Percentiles rank a stretch among this genome's conserved stretches.
Evolutionary conservation across 2,329 filamentous ascomycete species (phyloP).

Genomic region (Aspergillus oerlinghausenensis): DNA sequence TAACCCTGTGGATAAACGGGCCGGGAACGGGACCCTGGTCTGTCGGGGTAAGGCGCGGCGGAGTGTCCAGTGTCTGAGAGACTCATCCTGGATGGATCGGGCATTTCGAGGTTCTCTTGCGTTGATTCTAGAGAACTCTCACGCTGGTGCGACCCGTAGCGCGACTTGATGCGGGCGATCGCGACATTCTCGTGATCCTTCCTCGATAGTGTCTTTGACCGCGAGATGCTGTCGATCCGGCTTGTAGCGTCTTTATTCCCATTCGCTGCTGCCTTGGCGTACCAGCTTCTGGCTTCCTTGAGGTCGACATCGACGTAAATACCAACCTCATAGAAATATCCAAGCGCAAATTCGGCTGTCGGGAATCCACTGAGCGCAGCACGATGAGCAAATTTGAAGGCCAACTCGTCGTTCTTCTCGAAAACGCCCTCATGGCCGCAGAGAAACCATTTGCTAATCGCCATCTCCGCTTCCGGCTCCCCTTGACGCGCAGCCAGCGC

Average conservation of each 20-base stretch:
- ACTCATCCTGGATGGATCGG: conserved; percentile 44
- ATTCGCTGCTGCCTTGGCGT: conserved; percentile 79
- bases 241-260: conserved; percentile 85
- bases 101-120: conserved; percentile 44
- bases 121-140: conserved; percentile 37
- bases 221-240: conserved; percentile 77
- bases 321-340: conserved; percentile 96
- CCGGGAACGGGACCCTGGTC: conserved; percentile 28
- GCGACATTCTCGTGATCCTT: conserved; percentile 90
- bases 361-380: conserved; percentile 76
- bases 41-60: conserved; percentile 43
- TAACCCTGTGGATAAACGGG: conserved; percentile 30
- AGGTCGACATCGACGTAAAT: conserved; percentile 84
- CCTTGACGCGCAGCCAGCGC: conserved; percentile 87
- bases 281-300: conserved; percentile 80
- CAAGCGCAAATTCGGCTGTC: conserved; percentile 93
- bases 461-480: conserved; percentile 88
- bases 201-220: conserved; percentile 79
- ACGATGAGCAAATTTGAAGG: conserved; percentile 83
- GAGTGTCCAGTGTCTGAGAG: conserved; percentile 31
- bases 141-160: conserved; percentile 61
- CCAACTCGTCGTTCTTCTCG: conserved; percentile 90
- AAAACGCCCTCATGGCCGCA: conserved; percentile 92
- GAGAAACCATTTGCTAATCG: conserved; percentile 97
- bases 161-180: conserved; percentile 78